These are phyloP conservation scores for Stenogyne calaminthoides DNA, from an alignment of 305 asterid genomes.

Conservation along the genomic window DNA sequence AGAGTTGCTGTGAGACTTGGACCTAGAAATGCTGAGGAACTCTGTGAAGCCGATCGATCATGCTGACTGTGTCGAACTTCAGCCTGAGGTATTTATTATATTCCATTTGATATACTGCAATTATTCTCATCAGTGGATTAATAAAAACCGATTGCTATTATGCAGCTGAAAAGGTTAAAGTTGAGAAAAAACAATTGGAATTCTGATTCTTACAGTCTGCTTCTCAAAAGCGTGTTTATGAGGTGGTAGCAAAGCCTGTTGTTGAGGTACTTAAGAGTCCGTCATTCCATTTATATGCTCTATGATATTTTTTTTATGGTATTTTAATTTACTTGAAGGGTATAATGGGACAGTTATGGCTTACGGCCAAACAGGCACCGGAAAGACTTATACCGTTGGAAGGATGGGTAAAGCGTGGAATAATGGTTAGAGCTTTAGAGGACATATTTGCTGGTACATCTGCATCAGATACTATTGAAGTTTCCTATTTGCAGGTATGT, in stretches of 20 bases:
- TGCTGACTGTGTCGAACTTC: constrained; percentile 83
- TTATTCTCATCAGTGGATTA: constrained; percentile 16
- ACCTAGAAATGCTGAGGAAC: constrained; percentile 80
- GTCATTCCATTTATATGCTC: neutral
- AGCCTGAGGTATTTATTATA: constrained; percentile 72
- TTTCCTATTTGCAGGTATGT: constrained; percentile 84
- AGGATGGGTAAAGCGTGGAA: constrained; percentile 84
- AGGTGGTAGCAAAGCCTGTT: constrained; percentile 93
- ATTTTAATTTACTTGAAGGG: constrained; percentile 55
- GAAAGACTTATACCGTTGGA: constrained; percentile 92
- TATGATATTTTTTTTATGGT: constrained; percentile 19
- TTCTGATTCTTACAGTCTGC: constrained; percentile 74
- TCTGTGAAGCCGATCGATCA: constrained; percentile 69
- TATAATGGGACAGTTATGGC: constrained; percentile 96
- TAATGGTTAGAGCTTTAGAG: constrained; percentile 93
- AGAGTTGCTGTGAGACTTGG: constrained; percentile 94
- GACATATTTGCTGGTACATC: constrained; percentile 63
- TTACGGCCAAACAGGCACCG: constrained; percentile 96
- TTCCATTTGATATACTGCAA: constrained; percentile 9
- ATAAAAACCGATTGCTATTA: neutral
- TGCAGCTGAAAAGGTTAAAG: constrained; percentile 83
- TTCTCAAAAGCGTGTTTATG: constrained; percentile 91
- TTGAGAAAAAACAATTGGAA: constrained; percentile 91
- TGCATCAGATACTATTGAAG: constrained; percentile 66
- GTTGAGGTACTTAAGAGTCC: constrained; percentile 60